Evolutionary conservation across 1,139 yeast genomes (phyloP).

Genomic region (Tardiomyces blankii): DNA sequence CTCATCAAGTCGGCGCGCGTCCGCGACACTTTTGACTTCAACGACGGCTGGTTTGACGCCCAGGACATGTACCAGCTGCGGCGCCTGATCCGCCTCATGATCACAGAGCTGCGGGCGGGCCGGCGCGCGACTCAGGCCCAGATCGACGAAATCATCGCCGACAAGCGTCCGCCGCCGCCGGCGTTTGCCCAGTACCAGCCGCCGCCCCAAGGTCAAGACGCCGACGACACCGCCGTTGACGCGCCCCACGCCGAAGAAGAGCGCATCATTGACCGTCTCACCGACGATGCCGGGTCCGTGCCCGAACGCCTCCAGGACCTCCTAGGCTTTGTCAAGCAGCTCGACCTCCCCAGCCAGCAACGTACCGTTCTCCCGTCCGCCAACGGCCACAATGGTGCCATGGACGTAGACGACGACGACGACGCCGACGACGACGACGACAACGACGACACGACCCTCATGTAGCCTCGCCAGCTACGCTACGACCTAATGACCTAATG

Average conservation of each 20-base stretch:
- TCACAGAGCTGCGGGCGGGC: conserved; percentile 42
- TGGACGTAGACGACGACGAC: conserved; percentile 3
- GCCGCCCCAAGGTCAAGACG: conserved; percentile 10
- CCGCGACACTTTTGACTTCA: conserved; percentile 22
- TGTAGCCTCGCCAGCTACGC: too few relatives aligned
- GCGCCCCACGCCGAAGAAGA: conserved; percentile 20
- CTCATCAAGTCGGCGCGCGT: conserved; percentile 34
- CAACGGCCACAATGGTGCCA: background rate
- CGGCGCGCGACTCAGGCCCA: conserved; percentile 30
- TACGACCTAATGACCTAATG: background rate
- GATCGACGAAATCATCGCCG: conserved; percentile 36
- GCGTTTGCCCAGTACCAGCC: background rate
- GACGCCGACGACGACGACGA: conserved; percentile 5
- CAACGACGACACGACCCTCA: too few relatives aligned
- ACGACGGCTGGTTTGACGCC: conserved; percentile 67
- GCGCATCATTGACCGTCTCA: conserved; percentile 17
- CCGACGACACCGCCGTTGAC: conserved; percentile 20
- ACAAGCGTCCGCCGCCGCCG: conserved; percentile 11
- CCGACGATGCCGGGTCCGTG: conserved; percentile 3
- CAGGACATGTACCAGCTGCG: conserved; percentile 55
- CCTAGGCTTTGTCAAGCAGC: conserved; percentile 10
- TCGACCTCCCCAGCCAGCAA: conserved; percentile 1
- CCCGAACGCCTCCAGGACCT: conserved; percentile 8
- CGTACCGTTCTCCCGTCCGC: background rate
- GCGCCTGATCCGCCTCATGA: conserved; percentile 59